Evolutionary conservation across 345 rosid species (phyloP).

Genomic region (Nasturtium officinale): DNA sequence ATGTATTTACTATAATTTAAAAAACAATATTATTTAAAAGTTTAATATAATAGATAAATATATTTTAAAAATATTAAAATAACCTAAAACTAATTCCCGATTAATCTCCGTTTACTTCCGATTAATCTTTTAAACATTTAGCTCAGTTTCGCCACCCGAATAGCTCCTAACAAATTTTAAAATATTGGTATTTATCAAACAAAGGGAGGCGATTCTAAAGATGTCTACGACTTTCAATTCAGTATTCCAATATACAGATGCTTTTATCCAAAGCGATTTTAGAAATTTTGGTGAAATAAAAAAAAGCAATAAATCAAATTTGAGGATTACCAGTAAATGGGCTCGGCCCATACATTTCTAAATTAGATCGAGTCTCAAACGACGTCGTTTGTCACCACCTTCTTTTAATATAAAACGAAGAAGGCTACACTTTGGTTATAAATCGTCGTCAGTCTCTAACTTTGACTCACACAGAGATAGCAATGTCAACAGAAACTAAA

Average conservation of each 20-base stretch:
- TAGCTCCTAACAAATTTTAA: too few species aligned
- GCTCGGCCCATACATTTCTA: conserved; percentile 13
- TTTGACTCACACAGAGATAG: not conserved
- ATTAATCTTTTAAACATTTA: too few species aligned
- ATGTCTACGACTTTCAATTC: too few species aligned
- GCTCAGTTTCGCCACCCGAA: too few species aligned
- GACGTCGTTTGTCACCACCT: not conserved
- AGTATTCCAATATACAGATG: not conserved
- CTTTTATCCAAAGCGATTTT: not conserved
- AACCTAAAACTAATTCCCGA: too few species aligned
- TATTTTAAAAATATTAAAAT: too few species aligned
- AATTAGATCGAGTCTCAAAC: not conserved
- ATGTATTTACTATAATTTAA: too few species aligned
- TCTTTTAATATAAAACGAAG: not conserved
- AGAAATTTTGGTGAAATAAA: not conserved
- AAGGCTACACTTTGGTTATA: not conserved
- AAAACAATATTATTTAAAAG: too few species aligned
- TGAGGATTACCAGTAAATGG: not conserved
- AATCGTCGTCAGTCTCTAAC: not conserved
- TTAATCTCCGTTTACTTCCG: too few species aligned
- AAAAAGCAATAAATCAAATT: not conserved
- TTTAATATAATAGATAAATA: too few species aligned
- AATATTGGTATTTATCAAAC: too few species aligned
- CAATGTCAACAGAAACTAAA: conserved; percentile 23
- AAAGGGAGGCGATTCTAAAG: too few species aligned